These are phyloP conservation scores for Pascua guehoae DNA, from an alignment of 1,284 basidiomycete species.

Conservation along the genomic window DNA sequence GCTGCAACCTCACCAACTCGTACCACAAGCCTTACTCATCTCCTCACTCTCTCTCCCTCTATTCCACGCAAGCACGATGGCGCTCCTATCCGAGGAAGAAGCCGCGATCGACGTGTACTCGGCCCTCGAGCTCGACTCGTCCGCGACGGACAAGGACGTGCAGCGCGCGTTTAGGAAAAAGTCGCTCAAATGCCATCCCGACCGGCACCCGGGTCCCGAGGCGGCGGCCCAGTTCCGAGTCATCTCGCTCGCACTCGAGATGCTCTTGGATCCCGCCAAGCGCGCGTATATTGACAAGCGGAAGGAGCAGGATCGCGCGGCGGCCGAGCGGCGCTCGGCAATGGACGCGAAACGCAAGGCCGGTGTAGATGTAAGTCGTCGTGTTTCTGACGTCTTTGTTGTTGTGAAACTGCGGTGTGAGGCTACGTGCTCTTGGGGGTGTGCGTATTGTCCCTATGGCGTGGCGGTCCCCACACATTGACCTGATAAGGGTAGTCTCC, in stretches of 20 bases:
- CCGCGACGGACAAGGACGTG: constrained; percentile 77
- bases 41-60: not conserved
- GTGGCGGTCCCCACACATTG: too few relatives aligned
- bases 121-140: constrained; percentile 62
- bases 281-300: constrained; percentile 79
- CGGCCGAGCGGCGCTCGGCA: constrained; percentile 66
- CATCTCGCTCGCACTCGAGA: constrained; percentile 77
- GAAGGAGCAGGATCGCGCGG: constrained; percentile 65
- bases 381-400: not conserved
- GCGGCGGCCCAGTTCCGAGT: constrained; percentile 79
- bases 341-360: constrained; percentile 75
- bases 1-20: not conserved
- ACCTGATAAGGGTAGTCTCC: too few relatives aligned
- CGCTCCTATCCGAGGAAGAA: constrained; percentile 47
- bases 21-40: not conserved
- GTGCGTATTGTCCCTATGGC: too few relatives aligned
- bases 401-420: not conserved
- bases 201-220: constrained; percentile 46
- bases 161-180: constrained; percentile 75
- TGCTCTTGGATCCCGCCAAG: constrained; percentile 76
- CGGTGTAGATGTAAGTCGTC: constrained; percentile 57
- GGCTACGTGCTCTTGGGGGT: not conserved
- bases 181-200: constrained; percentile 83
- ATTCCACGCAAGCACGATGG: constrained; percentile 7
- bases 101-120: constrained; percentile 65